Evolutionary conservation across 2,329 filamentous ascomycete species (phyloP), one percentile per base, ranked within the genome.

Genomic region (Colletotrichum karsti): DNA sequence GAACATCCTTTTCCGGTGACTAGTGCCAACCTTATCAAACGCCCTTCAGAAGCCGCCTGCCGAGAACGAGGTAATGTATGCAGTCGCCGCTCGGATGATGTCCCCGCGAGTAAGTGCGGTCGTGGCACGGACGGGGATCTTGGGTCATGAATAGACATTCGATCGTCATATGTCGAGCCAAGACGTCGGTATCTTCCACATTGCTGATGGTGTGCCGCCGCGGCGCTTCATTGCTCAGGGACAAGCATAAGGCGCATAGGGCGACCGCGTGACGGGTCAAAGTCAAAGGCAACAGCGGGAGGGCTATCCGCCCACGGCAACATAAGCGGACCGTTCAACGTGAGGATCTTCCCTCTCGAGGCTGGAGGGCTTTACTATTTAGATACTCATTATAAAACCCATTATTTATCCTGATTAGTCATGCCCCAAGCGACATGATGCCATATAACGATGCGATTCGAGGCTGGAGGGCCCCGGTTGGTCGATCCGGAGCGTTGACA

Each of bases 81-180:
- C 46, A n/a, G 33, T 20, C n/a, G 18, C 8, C 12, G 41, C 50
- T 50, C 22, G 33, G 50, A 30, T 42, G 26, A 33, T 26, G 41
- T 41, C 20, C 28, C 20, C 28, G 41, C 42, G 22, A 58, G 35
- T 20, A 53, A 48, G 44, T 13, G 30, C 37, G n/a, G 33, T 15
- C 18, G 28, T 33, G 2, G 48, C 48, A 60, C 30, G 10, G 62
- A 65, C 56, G 28, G 24, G 62, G 28, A 54, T 39, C 55, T 46
- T n/a, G 22, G 56, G 55, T 42, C 37, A 18, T 18, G 28, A 18
- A 63, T 10, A 30, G 24, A 48, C 24, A 10, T 55, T 55, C 26
- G 63, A 63, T 63, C 50, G 41, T 35, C 22, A 24, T 24, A 58
- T 46, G 63, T 51, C 26, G 44, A 63, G 50, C 50, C 33, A 42